A percentile compares a stretch with the other conserved stretches of the same genome.
Conservation (phyloP, 2,329 filamentous ascomycete species). For the Ramichloridium luteum region DNA sequence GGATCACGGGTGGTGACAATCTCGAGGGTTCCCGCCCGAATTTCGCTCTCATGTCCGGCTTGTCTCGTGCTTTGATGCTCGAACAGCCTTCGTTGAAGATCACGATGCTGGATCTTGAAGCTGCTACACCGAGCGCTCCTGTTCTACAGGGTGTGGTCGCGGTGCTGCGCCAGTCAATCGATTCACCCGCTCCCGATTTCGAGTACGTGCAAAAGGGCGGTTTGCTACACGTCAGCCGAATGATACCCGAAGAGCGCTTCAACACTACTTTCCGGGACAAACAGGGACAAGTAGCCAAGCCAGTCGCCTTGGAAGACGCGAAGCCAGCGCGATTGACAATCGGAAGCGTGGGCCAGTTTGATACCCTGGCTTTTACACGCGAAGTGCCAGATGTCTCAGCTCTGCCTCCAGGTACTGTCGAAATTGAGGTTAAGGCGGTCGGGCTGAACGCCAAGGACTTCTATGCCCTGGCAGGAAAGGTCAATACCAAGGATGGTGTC, state of each 20-base stretch:
- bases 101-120: too few species aligned
- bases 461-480: neutral
- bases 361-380: too few species aligned
- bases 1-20: too few species aligned
- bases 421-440: slow-evolving; percentile 16
- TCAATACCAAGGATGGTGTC: neutral
- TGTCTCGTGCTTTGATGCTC: slow-evolving; percentile 1
- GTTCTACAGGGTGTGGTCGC: too few species aligned
- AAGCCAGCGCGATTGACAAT: neutral
- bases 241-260: neutral
- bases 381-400: too few species aligned
- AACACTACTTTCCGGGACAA: neutral
- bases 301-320: neutral
- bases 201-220: neutral
- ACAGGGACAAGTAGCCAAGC: neutral
- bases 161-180: too few species aligned
- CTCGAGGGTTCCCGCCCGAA: too few species aligned
- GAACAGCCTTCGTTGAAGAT: neutral
- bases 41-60: too few species aligned
- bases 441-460: slow-evolving; percentile 19
- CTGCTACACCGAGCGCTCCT: too few species aligned
- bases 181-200: too few species aligned
- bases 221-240: neutral
- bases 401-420: too few species aligned
- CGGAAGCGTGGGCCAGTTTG: neutral